Conservation (phyloP, 768 basidiomycete species). For the Collybia mongolica region DNA sequence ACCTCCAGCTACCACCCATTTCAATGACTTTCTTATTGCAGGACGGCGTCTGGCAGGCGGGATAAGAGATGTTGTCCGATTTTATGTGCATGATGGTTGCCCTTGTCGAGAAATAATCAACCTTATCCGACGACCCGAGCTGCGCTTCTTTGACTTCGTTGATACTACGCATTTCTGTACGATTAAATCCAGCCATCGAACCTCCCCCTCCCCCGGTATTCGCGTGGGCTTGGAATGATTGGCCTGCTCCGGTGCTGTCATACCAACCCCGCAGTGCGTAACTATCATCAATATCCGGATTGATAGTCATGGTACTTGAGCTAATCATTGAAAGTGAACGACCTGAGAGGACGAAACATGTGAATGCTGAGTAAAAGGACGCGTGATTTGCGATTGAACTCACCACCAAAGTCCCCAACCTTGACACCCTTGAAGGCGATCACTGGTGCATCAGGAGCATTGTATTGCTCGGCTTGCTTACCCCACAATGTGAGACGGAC, state of each 20-base stretch:
- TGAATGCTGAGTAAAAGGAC: neutral
- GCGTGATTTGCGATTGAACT: slow-evolving; percentile 4
- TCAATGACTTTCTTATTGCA: slow-evolving; percentile 92
- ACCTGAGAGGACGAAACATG: slow-evolving; percentile 40
- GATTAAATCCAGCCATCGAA: slow-evolving; percentile 50
- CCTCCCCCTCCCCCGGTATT: slow-evolving; percentile 40
- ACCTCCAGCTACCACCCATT: slow-evolving; percentile 72
- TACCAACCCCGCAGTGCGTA: slow-evolving; percentile 91
- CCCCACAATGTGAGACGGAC: slow-evolving; percentile 95
- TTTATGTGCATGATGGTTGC: slow-evolving; percentile 91
- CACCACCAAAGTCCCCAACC: slow-evolving; percentile 89
- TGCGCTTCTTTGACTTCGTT: slow-evolving; percentile 77
- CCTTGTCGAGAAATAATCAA: slow-evolving; percentile 76
- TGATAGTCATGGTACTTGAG: slow-evolving; percentile 76
- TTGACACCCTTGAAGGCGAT: slow-evolving; percentile 94
- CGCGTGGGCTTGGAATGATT: slow-evolving; percentile 73
- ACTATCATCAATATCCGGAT: slow-evolving; percentile 91
- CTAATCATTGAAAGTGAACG: slow-evolving; percentile 83
- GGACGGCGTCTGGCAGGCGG: slow-evolving; percentile 76
- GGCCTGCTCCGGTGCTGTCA: slow-evolving; percentile 62
- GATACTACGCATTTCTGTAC: slow-evolving; percentile 70
- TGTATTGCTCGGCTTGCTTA: slow-evolving; percentile 84
- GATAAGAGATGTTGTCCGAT: slow-evolving; percentile 78
- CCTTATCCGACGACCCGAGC: slow-evolving; percentile 72
- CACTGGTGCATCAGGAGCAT: slow-evolving; percentile 59